Evolutionary conservation across 2,329 filamentous ascomycete genomes (phyloP).

Genomic region (Diaporthe sp.): DNA sequence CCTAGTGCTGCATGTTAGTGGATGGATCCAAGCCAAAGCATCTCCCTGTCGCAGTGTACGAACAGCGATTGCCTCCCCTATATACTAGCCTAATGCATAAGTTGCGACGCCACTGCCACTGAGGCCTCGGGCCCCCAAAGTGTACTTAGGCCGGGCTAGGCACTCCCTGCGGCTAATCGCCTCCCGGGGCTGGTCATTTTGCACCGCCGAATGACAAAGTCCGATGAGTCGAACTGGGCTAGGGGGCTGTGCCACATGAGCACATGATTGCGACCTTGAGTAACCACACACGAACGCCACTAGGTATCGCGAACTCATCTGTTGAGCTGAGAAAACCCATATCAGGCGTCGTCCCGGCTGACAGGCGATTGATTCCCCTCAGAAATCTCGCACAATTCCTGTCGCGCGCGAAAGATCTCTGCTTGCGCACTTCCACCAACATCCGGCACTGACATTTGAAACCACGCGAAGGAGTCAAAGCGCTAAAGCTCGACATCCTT

Average conservation of each 20-base stretch:
- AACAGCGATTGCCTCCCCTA: not conserved
- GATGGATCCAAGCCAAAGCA: not conserved
- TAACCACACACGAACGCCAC: conserved; percentile 7
- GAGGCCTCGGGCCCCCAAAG: conserved; percentile 23
- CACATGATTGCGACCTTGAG: conserved; percentile 1
- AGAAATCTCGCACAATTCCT: not conserved
- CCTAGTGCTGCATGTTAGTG: not conserved
- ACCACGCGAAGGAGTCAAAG: conserved; percentile 20
- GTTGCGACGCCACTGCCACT: not conserved
- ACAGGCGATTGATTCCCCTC: not conserved
- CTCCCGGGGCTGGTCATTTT: not conserved
- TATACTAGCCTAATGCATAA: not conserved
- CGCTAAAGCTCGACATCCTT: not conserved
- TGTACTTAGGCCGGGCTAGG: conserved; percentile 20
- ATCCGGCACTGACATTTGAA: not conserved
- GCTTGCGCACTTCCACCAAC: not conserved
- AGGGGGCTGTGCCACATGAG: conserved; percentile 9
- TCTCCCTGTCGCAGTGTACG: not conserved
- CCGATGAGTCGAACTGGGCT: not conserved
- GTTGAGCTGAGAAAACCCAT: not conserved
- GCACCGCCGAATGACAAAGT: conserved; percentile 6
- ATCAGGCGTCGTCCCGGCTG: conserved; percentile 1
- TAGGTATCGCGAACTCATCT: not conserved
- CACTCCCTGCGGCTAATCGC: conserved; percentile 16
- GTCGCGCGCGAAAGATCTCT: not conserved